Base-by-base conservation (phyloP, 331 rosid genomes). In the Cydonia oblonga region DNA sequence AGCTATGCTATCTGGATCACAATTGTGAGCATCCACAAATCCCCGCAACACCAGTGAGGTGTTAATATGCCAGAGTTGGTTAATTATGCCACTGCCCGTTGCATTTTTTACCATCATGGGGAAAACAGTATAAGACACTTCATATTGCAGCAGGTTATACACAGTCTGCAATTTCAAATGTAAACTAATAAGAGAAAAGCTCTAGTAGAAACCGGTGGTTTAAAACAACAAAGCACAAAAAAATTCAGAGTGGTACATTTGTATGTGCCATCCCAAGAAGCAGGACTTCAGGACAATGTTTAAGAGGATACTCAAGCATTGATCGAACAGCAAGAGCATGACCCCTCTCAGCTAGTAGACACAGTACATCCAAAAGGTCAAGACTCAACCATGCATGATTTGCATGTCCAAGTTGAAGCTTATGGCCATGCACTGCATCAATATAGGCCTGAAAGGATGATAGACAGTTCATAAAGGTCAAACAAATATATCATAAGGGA, bases 311-410 rank as follows among this genome's bases (percentile, higher is more conserved):
- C 52, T 89, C 93, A 63, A 95, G 85, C 69, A 95, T 83, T 14
- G 88, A 78, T 71, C 91, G 91, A 81, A 91, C 97, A 61, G 84
- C 74, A 83, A 81, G 76, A 73, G 97, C 96, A 81, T 91, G 90
- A 78, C 99, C 99, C 82, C 85, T 87, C 89, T 95, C 99, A 66
- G 99, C 91, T 69, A 95, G 83, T 84, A 79, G 89, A 79, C 99
- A 95, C 51, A 95, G 79, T 64, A 86, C 84, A 53, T 87, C 95
- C 82, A 95, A 78, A 72, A 95, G 88, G 67, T 91, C 96, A 70
- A 95, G 85, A 71, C 96, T 86, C 78, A 83, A 74, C 99, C 99
- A 95, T 32, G 96, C 96, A 81, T 91, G 93, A 87, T 95, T 90
- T 76, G 88, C 83, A 79, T 77, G 89, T 82, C 89, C 96, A 80